phyloP scores from a whole-genome alignment of 1,284 basidiomycete species.

The Austroboletus olivaceoglutinosus region DNA sequence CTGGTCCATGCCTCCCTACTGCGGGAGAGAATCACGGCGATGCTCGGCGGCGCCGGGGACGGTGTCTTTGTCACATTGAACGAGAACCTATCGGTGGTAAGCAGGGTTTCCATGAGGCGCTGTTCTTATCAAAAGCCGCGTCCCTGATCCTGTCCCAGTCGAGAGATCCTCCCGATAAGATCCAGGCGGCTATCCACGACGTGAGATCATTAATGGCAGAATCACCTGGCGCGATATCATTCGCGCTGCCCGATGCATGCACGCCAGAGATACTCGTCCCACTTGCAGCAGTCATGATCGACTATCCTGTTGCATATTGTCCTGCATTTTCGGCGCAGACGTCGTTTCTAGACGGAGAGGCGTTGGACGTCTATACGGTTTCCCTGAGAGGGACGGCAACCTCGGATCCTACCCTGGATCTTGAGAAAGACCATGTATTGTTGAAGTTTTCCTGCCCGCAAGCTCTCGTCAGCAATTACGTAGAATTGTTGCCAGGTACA shows the following conservation, averaged over 20 bases:
- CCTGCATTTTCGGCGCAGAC: constrained; percentile 37
- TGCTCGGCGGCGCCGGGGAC: constrained; percentile 3
- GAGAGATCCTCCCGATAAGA: constrained; percentile 5
- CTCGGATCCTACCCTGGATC: background rate
- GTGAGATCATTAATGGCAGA: constrained; percentile 25
- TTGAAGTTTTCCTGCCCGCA: constrained; percentile 45
- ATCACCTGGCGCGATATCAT: constrained; percentile 10
- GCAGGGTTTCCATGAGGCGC: constrained; percentile 1
- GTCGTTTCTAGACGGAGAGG: constrained; percentile 41
- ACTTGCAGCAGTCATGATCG: constrained; percentile 53
- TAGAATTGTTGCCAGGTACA: constrained; percentile 17
- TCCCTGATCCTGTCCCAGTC: constrained; percentile 9
- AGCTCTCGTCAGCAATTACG: constrained; percentile 16
- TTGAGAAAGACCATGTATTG: constrained; percentile 26
- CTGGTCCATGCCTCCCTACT: constrained; percentile 37
- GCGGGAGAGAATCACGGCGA: constrained; percentile 6
- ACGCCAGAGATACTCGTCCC: constrained; percentile 37
- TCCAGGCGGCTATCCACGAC: constrained; percentile 15
- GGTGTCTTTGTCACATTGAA: constrained; percentile 25
- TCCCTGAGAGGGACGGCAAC: constrained; percentile 11
- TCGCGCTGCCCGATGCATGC: constrained; percentile 28
- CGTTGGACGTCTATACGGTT: constrained; percentile 50
- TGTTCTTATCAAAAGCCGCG: background rate
- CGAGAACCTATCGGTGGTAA: constrained; percentile 20
- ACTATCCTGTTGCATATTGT: constrained; percentile 57